Base-by-base conservation (phyloP, 495 filamentous ascomycete species). In the Darksidea phi region DNA sequence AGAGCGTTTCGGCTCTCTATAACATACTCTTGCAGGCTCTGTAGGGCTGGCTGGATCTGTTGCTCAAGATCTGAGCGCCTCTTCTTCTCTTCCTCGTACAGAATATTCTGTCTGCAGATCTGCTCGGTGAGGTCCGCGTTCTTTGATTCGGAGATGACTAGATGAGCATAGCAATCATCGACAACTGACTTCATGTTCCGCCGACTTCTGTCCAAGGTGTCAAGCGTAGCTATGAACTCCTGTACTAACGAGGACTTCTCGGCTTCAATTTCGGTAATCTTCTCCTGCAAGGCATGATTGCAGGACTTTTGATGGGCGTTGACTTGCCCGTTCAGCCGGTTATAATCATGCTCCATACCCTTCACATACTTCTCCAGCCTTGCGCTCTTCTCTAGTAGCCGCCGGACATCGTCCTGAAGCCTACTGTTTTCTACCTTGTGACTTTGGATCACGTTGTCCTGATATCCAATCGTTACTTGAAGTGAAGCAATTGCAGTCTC, bases 1-100 rank as follows among this genome's bases (percentile, higher is more conserved):
- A 69, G 53, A n/a, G 43, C 48, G 12, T 57, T 38, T 32, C 48
- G 43, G 23, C 58, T 53, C 13, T 55, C 21, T 41, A 69, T 59
- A 2, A 71, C 6, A 18, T 20, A 38, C 10, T 52, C 20, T 26
- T 63, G 45, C 0, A 70, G 26, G 13, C 2, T 25, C 41, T 68
- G 36, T 6, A 51, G 49, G 25, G 59, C 48, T 17, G 55, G 32
- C 28, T 41, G 34, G 25, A 74, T 20, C 47, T 64, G 64, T 25
- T 66, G 43, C 43, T 74, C 68, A 20, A 74, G 52, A 3, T 54
- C 21, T 2, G 54, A 49, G 8, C 68, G 37, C 18, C 54, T 61
- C 52, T 67, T 65, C 17, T 59, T 55, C 57, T 72, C 64, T 49
- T 68, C 68, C 20, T 48, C 54, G 25, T 71, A 59, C 6, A 68